phyloP scores from a whole-genome alignment of 2,329 filamentous ascomycete genomes.

The Epichloe aotearoae region DNA sequence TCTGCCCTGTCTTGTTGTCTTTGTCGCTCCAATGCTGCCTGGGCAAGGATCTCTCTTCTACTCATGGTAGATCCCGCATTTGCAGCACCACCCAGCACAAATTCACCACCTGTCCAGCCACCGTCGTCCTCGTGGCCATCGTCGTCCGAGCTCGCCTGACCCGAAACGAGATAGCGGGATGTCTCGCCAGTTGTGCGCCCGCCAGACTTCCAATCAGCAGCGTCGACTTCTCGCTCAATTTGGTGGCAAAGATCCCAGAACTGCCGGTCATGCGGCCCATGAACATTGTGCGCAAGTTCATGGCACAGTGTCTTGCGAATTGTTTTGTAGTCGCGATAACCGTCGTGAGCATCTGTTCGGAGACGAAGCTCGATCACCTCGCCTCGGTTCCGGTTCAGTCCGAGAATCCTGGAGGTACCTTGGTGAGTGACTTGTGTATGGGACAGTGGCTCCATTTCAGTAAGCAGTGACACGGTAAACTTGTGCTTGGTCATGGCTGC shows the following conservation, averaged over 20 bases:
- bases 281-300: constrained; percentile 87
- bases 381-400: constrained; percentile 75
- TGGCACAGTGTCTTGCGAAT: constrained; percentile 90
- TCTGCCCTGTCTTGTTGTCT: constrained; percentile 20
- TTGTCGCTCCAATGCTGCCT: constrained; percentile 24
- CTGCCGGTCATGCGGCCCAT: constrained; percentile 65
- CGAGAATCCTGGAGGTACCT: constrained; percentile 61
- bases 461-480: constrained; percentile 74
- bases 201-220: constrained; percentile 62
- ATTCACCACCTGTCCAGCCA: constrained; percentile 69
- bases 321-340: constrained; percentile 83
- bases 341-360: constrained; percentile 87
- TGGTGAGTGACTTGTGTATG: constrained; percentile 64
- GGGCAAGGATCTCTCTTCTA: constrained; percentile 61
- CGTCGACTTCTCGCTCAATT: constrained; percentile 78
- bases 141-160: constrained; percentile 32
- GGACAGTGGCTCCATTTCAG: constrained; percentile 85
- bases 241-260: constrained; percentile 85
- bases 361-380: constrained; percentile 84
- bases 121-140: constrained; percentile 52
- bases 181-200: constrained; percentile 54
- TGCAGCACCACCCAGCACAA: constrained; percentile 49
- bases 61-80: constrained; percentile 38
- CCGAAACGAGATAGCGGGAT: constrained; percentile 43
- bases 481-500: constrained; percentile 71